Evolutionary conservation across 768 basidiomycete genomes (phyloP).

Genomic region (Guyanaporus albipodus): DNA sequence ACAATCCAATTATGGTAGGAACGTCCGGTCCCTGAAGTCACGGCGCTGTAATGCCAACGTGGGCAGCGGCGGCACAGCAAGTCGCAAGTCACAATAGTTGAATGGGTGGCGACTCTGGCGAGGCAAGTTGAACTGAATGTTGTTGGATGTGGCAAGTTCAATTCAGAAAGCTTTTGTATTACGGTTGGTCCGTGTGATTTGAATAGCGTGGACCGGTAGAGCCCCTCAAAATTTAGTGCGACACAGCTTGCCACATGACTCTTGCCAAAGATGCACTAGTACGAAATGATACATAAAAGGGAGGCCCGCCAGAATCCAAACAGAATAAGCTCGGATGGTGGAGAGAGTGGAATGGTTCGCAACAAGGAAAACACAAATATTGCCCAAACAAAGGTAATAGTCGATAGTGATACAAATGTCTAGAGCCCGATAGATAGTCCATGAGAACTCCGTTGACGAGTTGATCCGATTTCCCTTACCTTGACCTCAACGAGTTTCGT

Average conservation of each 20-base stretch:
- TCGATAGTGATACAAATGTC: background rate
- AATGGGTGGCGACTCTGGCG: too few species aligned
- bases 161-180: background rate
- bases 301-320: constrained; percentile 3
- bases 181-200: constrained; percentile 1
- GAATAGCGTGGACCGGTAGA: background rate
- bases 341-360: background rate
- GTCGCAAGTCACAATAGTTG: too few species aligned
- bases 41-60: too few species aligned
- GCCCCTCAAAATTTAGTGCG: too few species aligned
- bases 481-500: constrained; percentile 11
- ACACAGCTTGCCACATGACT: too few species aligned
- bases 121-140: constrained; percentile 3
- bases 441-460: background rate
- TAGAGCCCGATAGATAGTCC: background rate
- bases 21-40: background rate
- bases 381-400: constrained; percentile 13
- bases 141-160: background rate
- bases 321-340: background rate
- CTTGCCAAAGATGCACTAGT: background rate
- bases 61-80: background rate
- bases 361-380: background rate
- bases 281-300: constrained; percentile 5
- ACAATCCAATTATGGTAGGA: background rate
- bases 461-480: constrained; percentile 2